These are phyloP conservation scores for Plasmodium falciparum DNA, from an alignment of 169 alveolate species.

Conservation along the genomic window DNA sequence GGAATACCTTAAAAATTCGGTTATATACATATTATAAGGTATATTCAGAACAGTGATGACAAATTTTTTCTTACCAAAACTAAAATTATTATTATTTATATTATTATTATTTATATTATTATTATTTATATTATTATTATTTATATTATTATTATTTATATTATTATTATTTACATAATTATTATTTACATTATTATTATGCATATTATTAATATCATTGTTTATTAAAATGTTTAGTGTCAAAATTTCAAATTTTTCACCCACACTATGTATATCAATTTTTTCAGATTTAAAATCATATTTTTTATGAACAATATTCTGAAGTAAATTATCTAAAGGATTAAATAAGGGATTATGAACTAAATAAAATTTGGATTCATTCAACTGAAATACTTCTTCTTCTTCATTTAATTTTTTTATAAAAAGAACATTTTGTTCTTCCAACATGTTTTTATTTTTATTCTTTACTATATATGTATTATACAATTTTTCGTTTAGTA, in stretches of 20 bases:
- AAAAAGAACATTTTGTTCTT: slow-evolving; percentile 32
- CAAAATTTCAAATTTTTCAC: slow-evolving; percentile 26
- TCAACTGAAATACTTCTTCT: slow-evolving; percentile 38
- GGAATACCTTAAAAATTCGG: slow-evolving; percentile 40
- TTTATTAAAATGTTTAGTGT: not conserved
- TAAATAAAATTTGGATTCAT: slow-evolving; percentile 31
- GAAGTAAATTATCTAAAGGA: slow-evolving; percentile 42
- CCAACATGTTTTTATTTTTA: slow-evolving; percentile 9
- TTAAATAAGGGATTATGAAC: slow-evolving; percentile 36
- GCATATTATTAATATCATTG: not conserved
- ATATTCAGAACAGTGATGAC: slow-evolving; percentile 48
- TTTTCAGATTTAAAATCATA: slow-evolving; percentile 72
- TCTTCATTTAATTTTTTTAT: not conserved
- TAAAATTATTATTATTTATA: slow-evolving; percentile 2
- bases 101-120: too few relatives aligned
- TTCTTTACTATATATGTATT: not conserved
- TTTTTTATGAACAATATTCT: slow-evolving; percentile 41
- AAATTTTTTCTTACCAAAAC: slow-evolving; percentile 23
- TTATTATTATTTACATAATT: too few relatives aligned
- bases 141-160: too few relatives aligned
- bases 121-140: too few relatives aligned
- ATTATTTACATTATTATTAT: too few relatives aligned
- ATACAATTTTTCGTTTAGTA: slow-evolving; percentile 42
- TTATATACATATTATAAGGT: slow-evolving; percentile 60
- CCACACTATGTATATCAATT: not conserved